Evolutionary conservation across 805 yeast species (phyloP), one percentile per base, ranked within the genome.

Genomic region (Ogataea wickerhamii): DNA sequence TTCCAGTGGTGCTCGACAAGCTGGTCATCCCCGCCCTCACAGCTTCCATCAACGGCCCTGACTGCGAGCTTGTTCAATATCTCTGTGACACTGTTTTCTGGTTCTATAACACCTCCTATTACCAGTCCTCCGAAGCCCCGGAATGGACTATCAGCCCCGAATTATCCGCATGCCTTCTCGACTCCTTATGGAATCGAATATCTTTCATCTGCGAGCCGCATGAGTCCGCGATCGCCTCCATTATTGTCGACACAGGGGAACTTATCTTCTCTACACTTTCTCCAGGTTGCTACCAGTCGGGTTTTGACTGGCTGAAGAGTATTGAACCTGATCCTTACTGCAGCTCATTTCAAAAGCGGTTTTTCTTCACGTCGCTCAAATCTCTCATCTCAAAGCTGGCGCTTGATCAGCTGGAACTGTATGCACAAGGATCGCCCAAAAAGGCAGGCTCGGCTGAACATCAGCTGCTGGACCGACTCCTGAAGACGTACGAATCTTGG

Each of bases 401-500:
- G 4, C 35, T 45, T 17, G 48, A 48, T 24, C 44, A 45, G 33
- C 37, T 48, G 22, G 48, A 45, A 20, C 24, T 35, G 5, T 11
- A 44, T 6, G 23, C 47, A 11, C 32, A 34, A 11, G 24, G 18
- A 3, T 8, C 17, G 7, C 12, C 34, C 12, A 33, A 20, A 10
- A 7, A 25, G 11, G 28, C 20, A 17, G 10, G 32, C 4, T 12
- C 22, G 13, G 11, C 24, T 12, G 33, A 34, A 24, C n/a, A 17
- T 17, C 31, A 34, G 14, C 26, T 41, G 20, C 22, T 45, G 8
- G 26, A 36, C 11, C 28, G 42, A 6, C 43, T 45, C 16, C 33
- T 45, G 29, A 36, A 40, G 16, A 32, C 44, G 16, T 48, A 45
- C 32, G 38, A 41, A 13, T 24, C 45, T 17, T 48, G 49, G 52